Base-by-base conservation (phyloP, 495 filamentous ascomycete species). In the Aspergillus diversus region DNA sequence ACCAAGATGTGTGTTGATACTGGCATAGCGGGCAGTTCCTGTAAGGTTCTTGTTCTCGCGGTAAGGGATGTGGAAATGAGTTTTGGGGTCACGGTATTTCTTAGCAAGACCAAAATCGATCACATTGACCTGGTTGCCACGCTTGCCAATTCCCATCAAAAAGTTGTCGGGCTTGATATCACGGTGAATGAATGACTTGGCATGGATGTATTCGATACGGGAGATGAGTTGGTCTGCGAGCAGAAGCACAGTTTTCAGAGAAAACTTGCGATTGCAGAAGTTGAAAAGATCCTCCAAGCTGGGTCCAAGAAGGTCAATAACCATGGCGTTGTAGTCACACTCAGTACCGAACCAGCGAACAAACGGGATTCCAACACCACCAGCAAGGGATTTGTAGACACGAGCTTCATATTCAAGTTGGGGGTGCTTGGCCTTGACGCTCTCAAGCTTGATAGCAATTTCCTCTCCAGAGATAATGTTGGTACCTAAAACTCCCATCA, bases 111-210 rank as follows among this genome's bases (percentile, higher is more conserved):
- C 95, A 70, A 99, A 99, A 80, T 99, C 96, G 66, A 99, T 99
- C 48, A 99, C 96, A 69, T 99, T 99, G 83, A 99, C 96, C 84
- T 99, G 96, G 80, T 99, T 99, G 47, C 96, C 96, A 75, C 96
- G 93, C 87, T 99, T 99, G 71, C 96, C 96, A 66, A 99, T 99
- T 51, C 96, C 96, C 96, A 99, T 99, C 55, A 99, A 83, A 81
- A 99, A 99, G 86, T 99, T 99, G 84, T 99, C 96, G 35, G 96
- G 96, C 85, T 99, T 99, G 85, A 99, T 99, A 76, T 99, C 96
- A 81, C 96, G 96, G 81, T 99, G 96, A 74, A 99, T 99, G 80
- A 99, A 99, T 32, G 93, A 97, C 80, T 99, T 99, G 85, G 96
- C 96, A 75, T 99, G 96, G 72, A 99, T 99, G 83, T 99, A 99